phyloP scores from a whole-genome alignment of 805 yeast species.

The Kazachstania psychrophila region DNA sequence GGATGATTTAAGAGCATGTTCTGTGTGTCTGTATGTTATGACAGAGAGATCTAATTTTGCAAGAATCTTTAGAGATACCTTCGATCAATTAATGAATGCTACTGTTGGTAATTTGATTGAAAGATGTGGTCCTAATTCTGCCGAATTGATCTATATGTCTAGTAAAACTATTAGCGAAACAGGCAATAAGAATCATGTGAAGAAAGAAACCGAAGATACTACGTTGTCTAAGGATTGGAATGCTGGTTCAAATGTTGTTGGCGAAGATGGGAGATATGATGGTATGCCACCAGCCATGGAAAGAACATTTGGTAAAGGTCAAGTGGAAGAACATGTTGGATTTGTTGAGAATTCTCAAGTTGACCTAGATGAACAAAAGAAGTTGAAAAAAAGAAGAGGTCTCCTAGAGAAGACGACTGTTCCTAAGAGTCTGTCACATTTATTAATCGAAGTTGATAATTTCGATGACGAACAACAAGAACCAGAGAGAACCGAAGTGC shows the following conservation, averaged over 20 bases:
- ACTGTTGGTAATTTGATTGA: conserved; percentile 54
- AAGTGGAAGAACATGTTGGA: conserved; percentile 26
- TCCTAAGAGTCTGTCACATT: conserved; percentile 47
- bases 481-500: not conserved
- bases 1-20: conserved; percentile 58
- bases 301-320: conserved; percentile 33
- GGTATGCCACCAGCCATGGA: conserved; percentile 57
- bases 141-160: conserved; percentile 39
- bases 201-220: not conserved
- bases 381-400: conserved; percentile 40
- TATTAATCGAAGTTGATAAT: conserved; percentile 32
- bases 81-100: conserved; percentile 57
- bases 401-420: conserved; percentile 42
- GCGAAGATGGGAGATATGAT: not conserved
- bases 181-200: not conserved
- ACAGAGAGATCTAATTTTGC: conserved; percentile 58
- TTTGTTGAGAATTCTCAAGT: conserved; percentile 33
- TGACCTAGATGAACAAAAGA: conserved; percentile 40
- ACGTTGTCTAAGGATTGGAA: not conserved
- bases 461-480: not conserved
- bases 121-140: conserved; percentile 54
- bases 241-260: not conserved
- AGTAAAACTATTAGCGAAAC: not conserved
- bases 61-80: conserved; percentile 52
- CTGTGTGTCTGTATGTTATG: conserved; percentile 55